Evolutionary conservation across 768 basidiomycete genomes (phyloP), one percentile per base, ranked within the genome.

Genomic region (Crucibulum laeve): DNA sequence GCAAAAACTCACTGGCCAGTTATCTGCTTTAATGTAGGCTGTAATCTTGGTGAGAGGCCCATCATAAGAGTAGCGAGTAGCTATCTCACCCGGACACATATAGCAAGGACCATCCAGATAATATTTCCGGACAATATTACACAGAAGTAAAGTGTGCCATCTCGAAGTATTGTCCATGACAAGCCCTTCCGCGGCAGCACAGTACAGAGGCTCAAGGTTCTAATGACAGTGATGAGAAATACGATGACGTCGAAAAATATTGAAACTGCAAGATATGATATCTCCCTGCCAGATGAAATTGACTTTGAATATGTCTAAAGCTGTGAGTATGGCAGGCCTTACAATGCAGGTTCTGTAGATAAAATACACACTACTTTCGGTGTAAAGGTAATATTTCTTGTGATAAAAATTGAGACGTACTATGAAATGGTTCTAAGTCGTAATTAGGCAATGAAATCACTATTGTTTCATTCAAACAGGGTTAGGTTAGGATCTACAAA

Each of bases 1-100:
- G n/a, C n/a, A n/a, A n/a, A n/a, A 8, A 55, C 58, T 42, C 35
- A 60, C 57, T 61, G 60, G 11, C 58, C 55, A 40, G 59, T 61
- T 49, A 59, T 53, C 15, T 59, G 45, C 33, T 59, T 59, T 25
- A 61, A 45, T 3, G 56, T 56, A 22, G 51, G 55, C 56, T 61
- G 19, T 19, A 42, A 26, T 23, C 15, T n/a, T n/a, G n/a, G n/a
- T n/a, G n/a, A n/a, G n/a, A n/a, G n/a, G n/a, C n/a, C n/a, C n/a
- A n/a, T 14, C 4, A 13, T 5, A 42, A 13, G 19, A 15, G 7
- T 13, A 8, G 6, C n/a, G 32, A 10, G 21, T 19, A 14, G 25
- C 8, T 14, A 21, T 13, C 60, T 14, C 39, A 58, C 58, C n/a
- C 58, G 47, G 23, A 45, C 53, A 40, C 47, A 35, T 10, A 59